Conservation (phyloP, 2,329 filamentous ascomycete genomes). For the Beauveria pseudobassiana region DNA sequence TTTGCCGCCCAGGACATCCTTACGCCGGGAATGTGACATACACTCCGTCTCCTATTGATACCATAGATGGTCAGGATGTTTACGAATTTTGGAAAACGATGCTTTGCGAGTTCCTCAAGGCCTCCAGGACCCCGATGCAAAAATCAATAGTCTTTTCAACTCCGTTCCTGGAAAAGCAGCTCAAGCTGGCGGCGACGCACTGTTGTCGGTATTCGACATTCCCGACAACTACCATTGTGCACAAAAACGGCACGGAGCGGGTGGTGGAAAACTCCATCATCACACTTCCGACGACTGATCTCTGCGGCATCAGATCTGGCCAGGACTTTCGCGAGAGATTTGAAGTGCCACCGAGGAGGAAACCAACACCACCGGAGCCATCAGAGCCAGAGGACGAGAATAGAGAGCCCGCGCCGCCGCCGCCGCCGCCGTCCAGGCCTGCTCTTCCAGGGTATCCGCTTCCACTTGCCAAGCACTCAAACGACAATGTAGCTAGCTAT, state of each 20-base stretch:
- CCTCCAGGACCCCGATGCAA: slow-evolving; percentile 4
- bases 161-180: not conserved
- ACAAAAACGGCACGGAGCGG: slow-evolving; percentile 2
- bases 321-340: not conserved
- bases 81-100: slow-evolving; percentile 3
- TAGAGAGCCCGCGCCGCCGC: not conserved
- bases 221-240: slow-evolving; percentile 7
- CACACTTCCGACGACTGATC: not conserved
- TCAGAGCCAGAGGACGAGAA: no score
- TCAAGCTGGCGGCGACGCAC: no score
- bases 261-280: not conserved
- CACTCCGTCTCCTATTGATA: not conserved
- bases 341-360: not conserved
- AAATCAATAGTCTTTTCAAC: not conserved
- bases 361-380: not conserved
- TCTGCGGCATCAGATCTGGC: not conserved
- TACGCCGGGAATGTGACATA: not conserved
- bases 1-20: not conserved
- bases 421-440: not conserved
- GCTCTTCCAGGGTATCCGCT: slow-evolving; percentile 19
- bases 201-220: not conserved
- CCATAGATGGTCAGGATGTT: slow-evolving; percentile 2
- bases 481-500: slow-evolving; percentile 20
- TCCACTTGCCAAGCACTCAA: slow-evolving; percentile 18
- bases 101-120: not conserved